Base-by-base conservation (phyloP, 164 flowering plant species). In the Liquidambar formosana region DNA sequence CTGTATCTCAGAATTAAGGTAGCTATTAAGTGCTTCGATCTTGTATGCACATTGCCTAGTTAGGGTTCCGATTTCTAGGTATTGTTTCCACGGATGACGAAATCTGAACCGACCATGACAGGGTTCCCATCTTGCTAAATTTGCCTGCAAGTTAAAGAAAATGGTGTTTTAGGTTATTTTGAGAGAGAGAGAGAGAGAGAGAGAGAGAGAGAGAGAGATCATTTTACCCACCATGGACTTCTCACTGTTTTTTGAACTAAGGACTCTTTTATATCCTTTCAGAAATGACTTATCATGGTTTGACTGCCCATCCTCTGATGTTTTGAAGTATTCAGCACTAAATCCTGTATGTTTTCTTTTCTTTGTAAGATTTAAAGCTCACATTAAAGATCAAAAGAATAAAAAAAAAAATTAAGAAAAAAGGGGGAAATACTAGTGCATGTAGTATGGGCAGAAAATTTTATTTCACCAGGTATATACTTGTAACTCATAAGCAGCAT, bases 41-140 rank as follows among this genome's bases (percentile, higher is more conserved):
- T 56, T 5, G 49, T 64, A 73, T 53, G 79, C 73, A 57, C 76
- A 76, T 18, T 68, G 67, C 22, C 79, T 58, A 44, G 67, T 33
- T 11, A 73, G 60, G 22, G 21, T 22, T 52, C 73, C 76, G 9
- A 76, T 65, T 58, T 64, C 65, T 11, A 76, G 68, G 46, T 73
- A 73, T 28, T 76, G 76, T 28, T 66, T 54, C 79, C 79, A 76
- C 26, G 79, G 76, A 61, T 76, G 79, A 0, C 67, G 23, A 47
- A 58, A 73, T 64, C 19, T 45, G 71, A 76, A 76, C 25, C 28
- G 15, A 0, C 79, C 79, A 64, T 76, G 76, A 5, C 70, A 33
- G 2, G 79, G 79, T 23, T 76, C 79, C 79, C 79, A 76, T 38
- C 66, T 64, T n/a, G 79, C 79, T 38, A 76, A 69, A 69, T 76